A percentile compares a stretch with the other conserved stretches of the same genome.
These are phyloP conservation scores for Phytophthora brassicae DNA, from an alignment of 352 stramenopile species.

Conservation along the genomic window DNA sequence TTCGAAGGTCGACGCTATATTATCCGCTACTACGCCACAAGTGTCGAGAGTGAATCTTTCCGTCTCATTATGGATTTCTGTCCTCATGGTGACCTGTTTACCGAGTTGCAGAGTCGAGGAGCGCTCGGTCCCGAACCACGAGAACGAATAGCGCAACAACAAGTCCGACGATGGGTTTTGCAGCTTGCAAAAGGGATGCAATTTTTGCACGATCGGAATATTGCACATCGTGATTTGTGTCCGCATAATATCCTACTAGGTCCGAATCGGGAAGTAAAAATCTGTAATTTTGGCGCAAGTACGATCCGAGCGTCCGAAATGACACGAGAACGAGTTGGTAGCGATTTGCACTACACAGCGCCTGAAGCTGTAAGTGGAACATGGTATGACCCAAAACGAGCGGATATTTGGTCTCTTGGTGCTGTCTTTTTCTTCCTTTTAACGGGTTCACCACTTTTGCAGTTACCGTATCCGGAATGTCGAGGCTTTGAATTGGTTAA, in stretches of 20 bases:
- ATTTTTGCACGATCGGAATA: conserved; percentile 45
- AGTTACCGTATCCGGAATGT: conserved; percentile 42
- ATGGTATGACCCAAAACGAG: conserved; percentile 56
- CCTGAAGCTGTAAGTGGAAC: conserved; percentile 50
- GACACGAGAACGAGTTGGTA: conserved; percentile 42
- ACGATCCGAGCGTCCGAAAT: conserved; percentile 28
- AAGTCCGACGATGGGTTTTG: conserved; percentile 42
- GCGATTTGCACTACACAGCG: conserved; percentile 63
- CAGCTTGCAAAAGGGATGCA: conserved; percentile 44
- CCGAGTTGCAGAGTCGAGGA: conserved; percentile 30
- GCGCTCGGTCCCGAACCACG: conserved; percentile 11
- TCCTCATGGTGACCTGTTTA: conserved; percentile 47
- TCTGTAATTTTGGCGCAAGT: conserved; percentile 65
- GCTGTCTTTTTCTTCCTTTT: conserved; percentile 74
- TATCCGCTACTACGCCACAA: conserved; percentile 46
- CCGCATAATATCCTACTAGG: conserved; percentile 58
- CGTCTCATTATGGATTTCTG: conserved; percentile 71
- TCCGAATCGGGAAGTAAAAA: conserved; percentile 39
- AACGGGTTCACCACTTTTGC: conserved; percentile 59
- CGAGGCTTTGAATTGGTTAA: conserved; percentile 47
- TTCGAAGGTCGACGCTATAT: conserved; percentile 44
- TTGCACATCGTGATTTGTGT: conserved; percentile 58
- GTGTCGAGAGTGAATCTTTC: conserved; percentile 44
- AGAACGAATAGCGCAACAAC: conserved; percentile 34
- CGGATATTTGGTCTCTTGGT: conserved; percentile 75